phyloP scores from a whole-genome alignment of 2,329 filamentous ascomycete species.

The Pseudocercospora fuligena region DNA sequence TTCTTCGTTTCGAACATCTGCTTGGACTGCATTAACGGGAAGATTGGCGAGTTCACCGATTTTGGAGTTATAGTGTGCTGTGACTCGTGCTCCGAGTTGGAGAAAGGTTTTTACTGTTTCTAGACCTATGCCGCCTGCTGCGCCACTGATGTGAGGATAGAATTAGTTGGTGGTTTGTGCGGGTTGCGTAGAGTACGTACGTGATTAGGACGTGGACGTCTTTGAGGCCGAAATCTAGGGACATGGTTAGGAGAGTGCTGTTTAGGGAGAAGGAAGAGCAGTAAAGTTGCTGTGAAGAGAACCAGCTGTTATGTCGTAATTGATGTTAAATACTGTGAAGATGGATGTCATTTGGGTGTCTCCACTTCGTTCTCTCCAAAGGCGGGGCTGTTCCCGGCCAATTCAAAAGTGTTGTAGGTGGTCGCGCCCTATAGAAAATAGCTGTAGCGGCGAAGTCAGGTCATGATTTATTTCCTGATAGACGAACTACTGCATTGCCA shows the following conservation, averaged over 20 bases:
- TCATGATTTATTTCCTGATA: neutral
- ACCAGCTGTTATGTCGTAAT: too few relatives aligned
- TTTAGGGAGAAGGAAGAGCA: too few relatives aligned
- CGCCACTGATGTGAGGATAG: conserved; percentile 34
- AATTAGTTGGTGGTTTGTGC: conserved; percentile 12
- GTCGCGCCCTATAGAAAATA: neutral
- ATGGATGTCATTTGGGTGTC: neutral
- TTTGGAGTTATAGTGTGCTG: conserved; percentile 46
- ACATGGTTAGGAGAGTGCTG: conserved; percentile 34
- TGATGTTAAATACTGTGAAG: neutral
- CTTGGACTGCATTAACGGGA: conserved; percentile 34
- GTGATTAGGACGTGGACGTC: conserved; percentile 43
- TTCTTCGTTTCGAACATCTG: conserved; percentile 42
- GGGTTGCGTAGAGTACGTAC: conserved; percentile 35
- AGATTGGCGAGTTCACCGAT: conserved; percentile 40
- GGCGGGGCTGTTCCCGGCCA: neutral
- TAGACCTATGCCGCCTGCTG: conserved; percentile 39
- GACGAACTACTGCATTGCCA: neutral
- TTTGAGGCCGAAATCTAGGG: conserved; percentile 38
- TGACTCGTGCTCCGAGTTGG: conserved; percentile 45
- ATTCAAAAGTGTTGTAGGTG: neutral
- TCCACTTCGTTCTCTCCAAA: neutral
- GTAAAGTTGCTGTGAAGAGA: too few relatives aligned
- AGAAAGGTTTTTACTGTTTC: conserved; percentile 44
- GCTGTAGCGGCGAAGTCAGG: neutral